Conservation (phyloP, 306 rosid species). For the Trifolium fragiferum region DNA sequence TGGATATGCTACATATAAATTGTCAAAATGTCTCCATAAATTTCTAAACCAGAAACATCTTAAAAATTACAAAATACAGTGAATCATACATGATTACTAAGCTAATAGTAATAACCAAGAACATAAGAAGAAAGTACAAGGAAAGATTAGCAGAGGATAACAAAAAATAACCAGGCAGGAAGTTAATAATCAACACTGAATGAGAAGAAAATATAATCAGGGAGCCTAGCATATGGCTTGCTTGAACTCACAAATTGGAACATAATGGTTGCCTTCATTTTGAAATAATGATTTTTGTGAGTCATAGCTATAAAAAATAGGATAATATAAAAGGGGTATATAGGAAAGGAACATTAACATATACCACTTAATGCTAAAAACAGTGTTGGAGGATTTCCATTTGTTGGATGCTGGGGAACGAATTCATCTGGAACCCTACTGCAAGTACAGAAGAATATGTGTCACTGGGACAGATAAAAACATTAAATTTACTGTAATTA, state of each 20-base stretch:
- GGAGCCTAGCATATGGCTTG: constrained; percentile 32
- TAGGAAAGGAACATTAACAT: constrained; percentile 13
- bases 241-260: constrained; percentile 32
- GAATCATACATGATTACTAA: constrained; percentile 6
- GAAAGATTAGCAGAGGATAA: constrained; percentile 19
- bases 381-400: constrained; percentile 96
- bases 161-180: constrained; percentile 21
- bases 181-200: constrained; percentile 29
- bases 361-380: constrained; percentile 80
- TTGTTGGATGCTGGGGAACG: constrained; percentile 86
- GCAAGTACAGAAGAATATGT: constrained; percentile 51
- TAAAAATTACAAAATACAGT: constrained; percentile 27
- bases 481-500: constrained; percentile 18
- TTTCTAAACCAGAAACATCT: constrained; percentile 14
- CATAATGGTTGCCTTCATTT: constrained; percentile 29
- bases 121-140: constrained; percentile 14
- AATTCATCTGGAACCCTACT: constrained; percentile 90
- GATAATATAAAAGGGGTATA: constrained; percentile 14
- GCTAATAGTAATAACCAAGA: constrained; percentile 32
- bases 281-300: constrained; percentile 8
- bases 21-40: constrained; percentile 30
- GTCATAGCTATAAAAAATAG: not conserved
- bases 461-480: constrained; percentile 40
- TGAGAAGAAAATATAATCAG: constrained; percentile 21
- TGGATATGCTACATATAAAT: constrained; percentile 24